Conservation (phyloP, 192 early-diverging fungal species). For the Helicostylum pulchrum region DNA sequence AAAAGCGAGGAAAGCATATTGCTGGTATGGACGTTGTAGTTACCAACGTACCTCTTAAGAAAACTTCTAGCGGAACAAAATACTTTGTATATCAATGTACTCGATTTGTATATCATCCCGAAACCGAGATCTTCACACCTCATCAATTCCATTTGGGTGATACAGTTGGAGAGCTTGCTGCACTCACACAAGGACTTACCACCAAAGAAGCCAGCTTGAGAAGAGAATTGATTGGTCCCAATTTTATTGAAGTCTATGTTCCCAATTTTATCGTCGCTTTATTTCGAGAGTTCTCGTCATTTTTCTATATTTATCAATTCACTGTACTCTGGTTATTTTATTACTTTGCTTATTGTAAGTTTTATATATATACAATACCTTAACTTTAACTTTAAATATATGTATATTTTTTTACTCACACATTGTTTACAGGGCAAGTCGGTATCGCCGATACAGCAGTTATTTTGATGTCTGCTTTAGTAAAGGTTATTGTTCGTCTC, state of each 20-base stretch:
- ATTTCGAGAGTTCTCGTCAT: constrained; percentile 54
- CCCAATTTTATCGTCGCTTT: constrained; percentile 54
- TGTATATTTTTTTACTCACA: too few species aligned
- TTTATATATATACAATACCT: too few species aligned
- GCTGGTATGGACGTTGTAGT: constrained; percentile 42
- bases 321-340: constrained; percentile 52
- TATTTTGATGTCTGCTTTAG: constrained; percentile 48
- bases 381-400: too few species aligned
- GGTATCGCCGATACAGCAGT: constrained; percentile 51
- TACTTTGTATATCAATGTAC: constrained; percentile 74
- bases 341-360: constrained; percentile 46
- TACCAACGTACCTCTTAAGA: constrained; percentile 39
- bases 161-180: constrained; percentile 39
- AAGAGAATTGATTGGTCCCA: constrained; percentile 61
- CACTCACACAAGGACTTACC: constrained; percentile 44
- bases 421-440: constrained; percentile 30
- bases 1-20: constrained; percentile 20
- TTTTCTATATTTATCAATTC: constrained; percentile 58
- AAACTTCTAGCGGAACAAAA: constrained; percentile 45
- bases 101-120: constrained; percentile 66
- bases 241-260: constrained; percentile 64
- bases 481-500: constrained; percentile 52
- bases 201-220: constrained; percentile 50
- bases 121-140: constrained; percentile 55
- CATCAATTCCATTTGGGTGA: constrained; percentile 54